Evolutionary conservation across 139 green algal species (phyloP), one percentile per base, ranked within the genome.

Genomic region (Picochlorum costavermella): DNA sequence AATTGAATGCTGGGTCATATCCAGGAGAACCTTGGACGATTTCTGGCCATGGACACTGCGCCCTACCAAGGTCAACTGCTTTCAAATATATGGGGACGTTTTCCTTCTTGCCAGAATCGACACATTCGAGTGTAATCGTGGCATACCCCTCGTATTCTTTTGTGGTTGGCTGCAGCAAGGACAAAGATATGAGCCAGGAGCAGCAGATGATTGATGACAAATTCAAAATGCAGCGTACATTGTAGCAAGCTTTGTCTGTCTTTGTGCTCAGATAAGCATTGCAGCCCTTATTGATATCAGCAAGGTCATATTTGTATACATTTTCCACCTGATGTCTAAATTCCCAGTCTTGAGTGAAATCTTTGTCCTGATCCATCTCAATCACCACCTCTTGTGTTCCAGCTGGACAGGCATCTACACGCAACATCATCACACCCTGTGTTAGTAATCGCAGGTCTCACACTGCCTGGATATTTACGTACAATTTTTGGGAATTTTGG

Each of bases 281-380:
- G 50, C 50, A 59, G 14, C 23, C 23, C 11, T 37, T 33, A 20
- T 37, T 14, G 25, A 17, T 59, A 37, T 59, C 33, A 17, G 12
- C 50, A 1, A 59, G n/a, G 4, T 59, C 28, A 33, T 59, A 59
- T 40, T 59, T 59, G 10, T 37, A 59, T 17, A 30, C 23, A 33
- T 59, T 59, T 25, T 59, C 50, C 6, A 33, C 50, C 0, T 20
- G 17, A 17, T 59, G 50, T 8, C 23, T 14, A 11, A 59, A 59
- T 5, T 59, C 50, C 50, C 50, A 59, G 23, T 59, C 25, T 29
- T 59, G 50, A 31, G 50, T 59, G 13, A 59, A 59, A 16, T 59
- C 50, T 31, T 59, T 25, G 25, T 59, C 50, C 12, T 20, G 46
- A 53, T 33, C 50, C 23, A 33, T 37, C 12, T 28, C 50, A 37